Base-by-base conservation (phyloP, 2,329 filamentous ascomycete genomes). In the Tolypocladium inflatum region DNA sequence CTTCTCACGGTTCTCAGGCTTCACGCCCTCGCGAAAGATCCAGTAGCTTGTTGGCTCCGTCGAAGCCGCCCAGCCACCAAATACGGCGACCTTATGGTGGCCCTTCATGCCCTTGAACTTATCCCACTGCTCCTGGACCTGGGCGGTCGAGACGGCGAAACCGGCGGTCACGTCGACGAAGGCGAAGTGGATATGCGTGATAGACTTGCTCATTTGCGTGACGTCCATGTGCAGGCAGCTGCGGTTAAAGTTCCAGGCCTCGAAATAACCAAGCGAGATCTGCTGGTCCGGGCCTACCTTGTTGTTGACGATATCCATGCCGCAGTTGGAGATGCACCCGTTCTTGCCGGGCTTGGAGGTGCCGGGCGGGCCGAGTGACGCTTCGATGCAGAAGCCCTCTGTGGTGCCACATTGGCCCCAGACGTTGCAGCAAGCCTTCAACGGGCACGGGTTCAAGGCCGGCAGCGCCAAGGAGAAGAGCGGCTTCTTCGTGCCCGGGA, bases 391-490 rank as follows among this genome's bases (percentile, higher is more conserved):
- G 60, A 76, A 77, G 6, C 73, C 74, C 0, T 56, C 54, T 0
- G 72, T 74, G 5, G 67, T 70, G 19, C 76, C 76, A 55, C 77
- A 79, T 21, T 72, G 64, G 8, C 75, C 76, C 70, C 71, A 77
- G 55, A 70, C 64, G 58, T 75, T 64, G 60, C 69, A 69, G 58
- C 67, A 71, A 9, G 63, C 66, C 5, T 69, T 67, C 5, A 71
- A 59, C 1, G 66, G 65, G 45, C 70, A 72, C 0, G 66, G 68
- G 42, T 69, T 71, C 2, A 72, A 56, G 4, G 58, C 52, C 1
- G 70, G 6, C 30, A 33, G 30, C 30, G 1, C 7, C 8, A 33
- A 9, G 6, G 6, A 7, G 30, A 9, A 9, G 30, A 33, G 30
- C 1, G 63, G 63, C 8, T 23, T 26, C 42, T 61, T 56, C 2